Evolutionary conservation across 768 basidiomycete species (phyloP), one percentile per base, ranked within the genome.

Genomic region (Tylopilus sp.): DNA sequence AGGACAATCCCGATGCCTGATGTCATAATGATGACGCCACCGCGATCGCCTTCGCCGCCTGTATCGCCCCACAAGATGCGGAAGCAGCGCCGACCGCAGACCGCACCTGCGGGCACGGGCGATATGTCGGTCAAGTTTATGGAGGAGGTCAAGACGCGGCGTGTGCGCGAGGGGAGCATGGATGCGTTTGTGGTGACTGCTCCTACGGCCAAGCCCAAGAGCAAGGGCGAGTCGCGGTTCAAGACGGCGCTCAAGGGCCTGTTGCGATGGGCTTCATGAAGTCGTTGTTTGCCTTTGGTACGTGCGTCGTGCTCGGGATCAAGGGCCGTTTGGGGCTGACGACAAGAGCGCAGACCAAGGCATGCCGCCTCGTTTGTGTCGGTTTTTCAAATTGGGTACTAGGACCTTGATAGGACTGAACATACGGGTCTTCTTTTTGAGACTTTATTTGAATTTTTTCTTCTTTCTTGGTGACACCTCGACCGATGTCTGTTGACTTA

Each of bases 21-120:
- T n/a, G n/a, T n/a, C 42, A 54, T 18, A 30, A 28, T 31, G 44
- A 6, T 25, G n/a, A 36, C 22, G 0, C 13, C 15, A 6, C 15
- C 40, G 22, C 38, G 22, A 15, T 4, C 15, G n/a, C 13, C 26
- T 10, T 28, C 45, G 13, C 40, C 52, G 9, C 31, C 58, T 3
- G 10, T 46, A 7, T 31, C 31, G 12, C 31, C 31, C 1, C 13
- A 12, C 12, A 62, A 50, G 33, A 21, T 36, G 21, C 51, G 15
- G 45, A 54, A 50, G 42, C 56, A 41, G 9, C 38, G 30, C 21
- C 61, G 67, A 11, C 65, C 65, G 40, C 65, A 64, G 44, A 69
- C 65, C 2, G 65, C 67, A 0, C 65, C 65, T 23, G 31, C 23
- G 4, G 51, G 52, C 18, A 35, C 31, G 13, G 54, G 61, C 2